phyloP scores from a whole-genome alignment of 345 rosid genomes.

The Moricandia moricandioides region DNA sequence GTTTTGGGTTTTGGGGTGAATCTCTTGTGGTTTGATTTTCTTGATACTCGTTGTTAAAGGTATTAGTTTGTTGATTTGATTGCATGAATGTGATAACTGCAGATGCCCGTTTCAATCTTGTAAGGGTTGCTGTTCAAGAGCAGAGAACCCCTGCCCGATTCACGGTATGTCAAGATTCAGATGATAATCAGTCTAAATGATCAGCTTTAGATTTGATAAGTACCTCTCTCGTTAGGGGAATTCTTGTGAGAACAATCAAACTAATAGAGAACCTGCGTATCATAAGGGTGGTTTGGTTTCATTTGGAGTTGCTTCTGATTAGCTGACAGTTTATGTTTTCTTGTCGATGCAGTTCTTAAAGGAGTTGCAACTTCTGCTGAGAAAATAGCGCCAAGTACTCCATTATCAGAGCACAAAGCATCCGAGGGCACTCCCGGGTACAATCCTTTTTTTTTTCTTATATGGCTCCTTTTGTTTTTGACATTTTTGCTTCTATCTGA shows the following conservation, averaged over 20 bases:
- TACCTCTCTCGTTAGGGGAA: neutral
- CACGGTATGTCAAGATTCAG: constrained; percentile 56
- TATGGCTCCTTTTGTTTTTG: neutral
- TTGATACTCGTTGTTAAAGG: neutral
- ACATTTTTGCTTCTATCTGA: neutral
- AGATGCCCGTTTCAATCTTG: constrained; percentile 96
- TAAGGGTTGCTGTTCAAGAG: constrained; percentile 93
- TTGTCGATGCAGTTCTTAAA: constrained; percentile 68
- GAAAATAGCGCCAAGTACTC: constrained; percentile 60
- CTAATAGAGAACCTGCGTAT: too few relatives aligned
- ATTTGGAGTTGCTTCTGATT: too few relatives aligned
- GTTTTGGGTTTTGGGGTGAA: neutral
- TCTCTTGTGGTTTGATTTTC: neutral
- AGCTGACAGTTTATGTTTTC: constrained; percentile 8
- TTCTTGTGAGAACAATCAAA: neutral
- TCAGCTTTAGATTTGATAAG: neutral
- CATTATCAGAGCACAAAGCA: constrained; percentile 62
- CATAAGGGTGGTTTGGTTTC: too few relatives aligned
- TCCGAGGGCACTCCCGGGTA: constrained; percentile 60
- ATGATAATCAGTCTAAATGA: neutral
- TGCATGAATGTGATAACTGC: constrained; percentile 35
- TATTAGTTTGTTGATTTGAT: constrained; percentile 4
- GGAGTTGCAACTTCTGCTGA: constrained; percentile 67
- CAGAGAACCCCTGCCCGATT: constrained; percentile 92
- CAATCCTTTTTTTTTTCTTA: neutral